Percentiles rank a stretch among this genome's conserved stretches.
phyloP scores from a whole-genome alignment of 345 rosid genomes.

The Dipteronia sinensis region DNA sequence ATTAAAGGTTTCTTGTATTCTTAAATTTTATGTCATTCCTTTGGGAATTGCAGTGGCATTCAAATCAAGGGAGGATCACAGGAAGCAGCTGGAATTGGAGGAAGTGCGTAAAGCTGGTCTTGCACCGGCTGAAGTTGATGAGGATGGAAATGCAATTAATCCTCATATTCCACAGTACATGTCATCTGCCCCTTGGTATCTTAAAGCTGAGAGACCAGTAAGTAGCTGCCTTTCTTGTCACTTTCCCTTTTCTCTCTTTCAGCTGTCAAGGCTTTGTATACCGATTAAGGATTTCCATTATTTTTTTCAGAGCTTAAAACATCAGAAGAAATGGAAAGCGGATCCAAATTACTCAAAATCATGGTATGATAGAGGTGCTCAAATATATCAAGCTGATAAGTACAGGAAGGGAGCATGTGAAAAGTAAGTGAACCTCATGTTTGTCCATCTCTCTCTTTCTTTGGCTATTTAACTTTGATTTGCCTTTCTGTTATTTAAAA shows the following conservation, averaged over 20 bases:
- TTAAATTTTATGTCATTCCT: background rate
- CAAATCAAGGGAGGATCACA: slow-evolving; percentile 65
- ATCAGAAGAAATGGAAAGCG: slow-evolving; percentile 72
- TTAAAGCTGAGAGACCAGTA: slow-evolving; percentile 58
- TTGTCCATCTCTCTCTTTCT: background rate
- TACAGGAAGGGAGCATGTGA: slow-evolving; percentile 61
- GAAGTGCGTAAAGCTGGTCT: slow-evolving; percentile 79
- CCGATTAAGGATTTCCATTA: background rate
- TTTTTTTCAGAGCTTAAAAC: slow-evolving; percentile 52
- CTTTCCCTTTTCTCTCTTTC: background rate
- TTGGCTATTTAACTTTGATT: background rate
- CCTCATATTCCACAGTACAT: slow-evolving; percentile 79
- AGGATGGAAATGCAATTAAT: slow-evolving; percentile 75
- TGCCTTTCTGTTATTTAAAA: background rate
- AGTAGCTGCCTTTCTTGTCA: slow-evolving; percentile 6
- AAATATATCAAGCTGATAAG: slow-evolving; percentile 49
- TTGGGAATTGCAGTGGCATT: slow-evolving; percentile 51
- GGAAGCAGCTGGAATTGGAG: slow-evolving; percentile 63
- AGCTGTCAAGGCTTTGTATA: background rate
- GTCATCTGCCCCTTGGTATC: slow-evolving; percentile 83
- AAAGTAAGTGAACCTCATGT: slow-evolving; percentile 45
- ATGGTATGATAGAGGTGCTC: slow-evolving; percentile 65
- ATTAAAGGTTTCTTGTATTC: background rate
- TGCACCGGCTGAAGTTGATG: slow-evolving; percentile 78
- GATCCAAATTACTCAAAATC: slow-evolving; percentile 60